Conservation (phyloP, 2,329 filamentous ascomycete species). For the Corinectria fuckeliana region DNA sequence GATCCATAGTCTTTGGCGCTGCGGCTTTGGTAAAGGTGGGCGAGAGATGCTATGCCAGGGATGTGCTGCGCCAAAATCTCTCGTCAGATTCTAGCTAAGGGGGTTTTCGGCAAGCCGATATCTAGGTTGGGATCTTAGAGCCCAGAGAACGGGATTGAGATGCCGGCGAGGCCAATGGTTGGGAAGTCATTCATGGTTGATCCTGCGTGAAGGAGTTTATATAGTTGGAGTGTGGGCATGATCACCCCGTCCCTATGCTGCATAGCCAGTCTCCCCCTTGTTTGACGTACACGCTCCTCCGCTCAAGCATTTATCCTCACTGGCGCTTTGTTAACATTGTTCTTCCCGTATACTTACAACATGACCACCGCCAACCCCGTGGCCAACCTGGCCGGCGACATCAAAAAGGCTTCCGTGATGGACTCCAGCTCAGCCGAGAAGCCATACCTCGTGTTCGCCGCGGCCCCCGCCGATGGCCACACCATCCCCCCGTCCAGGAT, state of each 20-base stretch:
- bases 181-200: neutral
- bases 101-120: neutral
- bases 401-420: constrained; percentile 7
- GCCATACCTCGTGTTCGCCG: constrained; percentile 40
- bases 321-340: neutral
- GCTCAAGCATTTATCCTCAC: neutral
- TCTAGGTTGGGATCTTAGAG: neutral
- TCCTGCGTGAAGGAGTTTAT: neutral
- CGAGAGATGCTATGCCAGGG: neutral
- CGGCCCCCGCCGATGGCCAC: constrained; percentile 42
- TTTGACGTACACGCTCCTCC: neutral
- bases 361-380: neutral
- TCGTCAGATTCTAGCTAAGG: constrained; percentile 16
- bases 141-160: neutral
- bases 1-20: neutral
- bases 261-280: too few relatives aligned
- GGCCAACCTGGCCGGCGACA: constrained; percentile 6
- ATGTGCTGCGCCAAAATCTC: constrained; percentile 12
- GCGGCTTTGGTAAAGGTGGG: neutral
- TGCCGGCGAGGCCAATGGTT: neutral
- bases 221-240: neutral
- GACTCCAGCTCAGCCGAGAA: constrained; percentile 18
- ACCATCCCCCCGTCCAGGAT: constrained; percentile 41
- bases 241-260: too few relatives aligned
- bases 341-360: neutral